Conservation (phyloP, 106 monocot genomes). For the Apostasia shenzhenica region DNA sequence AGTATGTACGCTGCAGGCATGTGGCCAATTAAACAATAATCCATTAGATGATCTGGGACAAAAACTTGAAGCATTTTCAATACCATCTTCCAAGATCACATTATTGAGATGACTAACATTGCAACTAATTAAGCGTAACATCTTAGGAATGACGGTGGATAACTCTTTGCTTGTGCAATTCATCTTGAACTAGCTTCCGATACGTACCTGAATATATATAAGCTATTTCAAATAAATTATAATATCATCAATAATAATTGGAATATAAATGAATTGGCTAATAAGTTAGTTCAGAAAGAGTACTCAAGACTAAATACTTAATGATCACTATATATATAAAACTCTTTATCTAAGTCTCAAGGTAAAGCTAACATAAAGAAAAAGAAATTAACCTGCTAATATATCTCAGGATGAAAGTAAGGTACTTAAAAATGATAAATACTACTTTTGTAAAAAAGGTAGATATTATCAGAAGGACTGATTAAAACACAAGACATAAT, state of each 20-base stretch:
- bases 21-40: no score
- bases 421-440: not conserved
- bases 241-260: not conserved
- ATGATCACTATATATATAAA: not conserved
- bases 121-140: slow-evolving; percentile 1
- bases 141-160: slow-evolving; percentile 8
- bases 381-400: not conserved
- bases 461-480: slow-evolving; percentile 12
- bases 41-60: no score
- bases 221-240: slow-evolving; percentile 6
- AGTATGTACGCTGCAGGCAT: no score
- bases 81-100: slow-evolving; percentile 3
- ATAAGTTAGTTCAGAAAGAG: not conserved
- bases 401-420: not conserved
- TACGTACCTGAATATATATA: slow-evolving; percentile 1
- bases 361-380: not conserved
- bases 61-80: no score
- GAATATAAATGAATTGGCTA: slow-evolving; percentile 5
- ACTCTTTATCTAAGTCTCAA: not conserved
- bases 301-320: not conserved
- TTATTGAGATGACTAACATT: slow-evolving; percentile 11
- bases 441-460: not conserved
- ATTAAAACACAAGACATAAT: not conserved
- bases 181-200: slow-evolving; percentile 9
- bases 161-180: slow-evolving; percentile 22